Evolutionary conservation across 495 filamentous ascomycete genomes (phyloP).

Genomic region (Aspergillus sclerotioniger): DNA sequence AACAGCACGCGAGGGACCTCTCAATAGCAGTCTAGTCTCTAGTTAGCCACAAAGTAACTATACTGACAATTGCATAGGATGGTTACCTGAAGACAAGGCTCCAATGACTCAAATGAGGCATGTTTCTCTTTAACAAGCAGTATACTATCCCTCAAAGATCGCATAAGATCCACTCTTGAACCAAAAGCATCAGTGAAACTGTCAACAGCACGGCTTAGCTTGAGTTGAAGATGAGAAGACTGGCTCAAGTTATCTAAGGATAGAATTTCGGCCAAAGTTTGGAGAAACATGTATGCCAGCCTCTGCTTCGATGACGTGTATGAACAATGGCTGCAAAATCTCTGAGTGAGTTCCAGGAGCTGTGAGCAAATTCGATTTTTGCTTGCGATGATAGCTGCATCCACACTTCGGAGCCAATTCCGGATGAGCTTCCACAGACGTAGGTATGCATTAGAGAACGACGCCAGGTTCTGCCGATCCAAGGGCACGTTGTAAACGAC

Average conservation of each 20-base stretch:
- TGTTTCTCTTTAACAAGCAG: slow-evolving; percentile 18
- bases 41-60: slow-evolving; percentile 19
- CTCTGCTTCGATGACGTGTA: slow-evolving; percentile 25
- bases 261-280: slow-evolving; percentile 32
- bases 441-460: slow-evolving; percentile 37
- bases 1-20: slow-evolving; percentile 10
- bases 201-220: slow-evolving; percentile 30
- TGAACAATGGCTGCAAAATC: slow-evolving; percentile 16
- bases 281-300: slow-evolving; percentile 27
- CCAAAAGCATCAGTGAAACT: slow-evolving; percentile 12
- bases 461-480: slow-evolving; percentile 34
- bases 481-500: slow-evolving; percentile 15
- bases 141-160: slow-evolving; percentile 18
- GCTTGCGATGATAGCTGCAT: slow-evolving; percentile 11
- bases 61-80: background rate
- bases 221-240: slow-evolving; percentile 25
- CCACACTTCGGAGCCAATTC: slow-evolving; percentile 26
- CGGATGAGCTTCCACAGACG: slow-evolving; percentile 34
- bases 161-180: slow-evolving; percentile 9
- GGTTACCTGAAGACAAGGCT: slow-evolving; percentile 31
- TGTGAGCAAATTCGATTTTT: slow-evolving; percentile 24
- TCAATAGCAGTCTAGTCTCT: slow-evolving; percentile 23
- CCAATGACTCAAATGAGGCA: slow-evolving; percentile 15
- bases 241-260: slow-evolving; percentile 16
- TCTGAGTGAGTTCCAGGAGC: slow-evolving; percentile 24